These are phyloP conservation scores for Colletotrichum magnum DNA, from an alignment of 2,329 filamentous ascomycete genomes.

Conservation along the genomic window DNA sequence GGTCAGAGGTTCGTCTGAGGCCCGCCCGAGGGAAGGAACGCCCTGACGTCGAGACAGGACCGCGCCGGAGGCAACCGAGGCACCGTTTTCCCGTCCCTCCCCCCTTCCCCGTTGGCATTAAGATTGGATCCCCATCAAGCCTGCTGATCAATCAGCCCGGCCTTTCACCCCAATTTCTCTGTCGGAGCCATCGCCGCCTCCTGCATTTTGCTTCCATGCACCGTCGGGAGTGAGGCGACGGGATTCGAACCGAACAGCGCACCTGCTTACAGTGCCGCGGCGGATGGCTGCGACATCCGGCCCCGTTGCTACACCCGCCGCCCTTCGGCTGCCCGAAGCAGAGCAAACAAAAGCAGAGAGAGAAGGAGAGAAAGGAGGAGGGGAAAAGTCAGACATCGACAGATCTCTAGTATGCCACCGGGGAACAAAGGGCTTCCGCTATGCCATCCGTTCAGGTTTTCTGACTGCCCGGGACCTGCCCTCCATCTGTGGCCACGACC, in stretches of 20 bases:
- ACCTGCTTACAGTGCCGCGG: not conserved
- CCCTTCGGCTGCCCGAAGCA: constrained; percentile 1
- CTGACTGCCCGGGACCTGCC: too few species aligned
- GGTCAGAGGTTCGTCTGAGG: constrained; percentile 11
- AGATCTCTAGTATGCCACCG: not conserved
- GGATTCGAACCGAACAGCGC: constrained; percentile 5
- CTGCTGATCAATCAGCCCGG: constrained; percentile 31
- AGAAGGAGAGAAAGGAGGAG: too few species aligned
- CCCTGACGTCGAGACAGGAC: not conserved
- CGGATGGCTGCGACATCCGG: not conserved
- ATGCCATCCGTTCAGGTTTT: not conserved
- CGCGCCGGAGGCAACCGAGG: constrained; percentile 23
- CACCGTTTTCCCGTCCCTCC: constrained; percentile 15
- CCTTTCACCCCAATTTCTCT: not conserved
- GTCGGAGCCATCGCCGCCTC: constrained; percentile 14
- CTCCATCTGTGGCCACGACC: not conserved
- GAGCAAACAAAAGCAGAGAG: not conserved
- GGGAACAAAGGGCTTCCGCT: not conserved
- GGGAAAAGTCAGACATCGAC: too few species aligned
- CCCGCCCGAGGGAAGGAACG: constrained; percentile 19
- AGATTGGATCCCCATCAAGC: constrained; percentile 34
- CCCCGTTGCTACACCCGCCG: constrained; percentile 12
- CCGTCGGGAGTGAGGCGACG: not conserved
- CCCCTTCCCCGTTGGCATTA: constrained; percentile 18
- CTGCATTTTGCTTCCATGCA: constrained; percentile 8